Conservation (phyloP, 345 rosid species). For the Erysimum cheiranthoides region DNA sequence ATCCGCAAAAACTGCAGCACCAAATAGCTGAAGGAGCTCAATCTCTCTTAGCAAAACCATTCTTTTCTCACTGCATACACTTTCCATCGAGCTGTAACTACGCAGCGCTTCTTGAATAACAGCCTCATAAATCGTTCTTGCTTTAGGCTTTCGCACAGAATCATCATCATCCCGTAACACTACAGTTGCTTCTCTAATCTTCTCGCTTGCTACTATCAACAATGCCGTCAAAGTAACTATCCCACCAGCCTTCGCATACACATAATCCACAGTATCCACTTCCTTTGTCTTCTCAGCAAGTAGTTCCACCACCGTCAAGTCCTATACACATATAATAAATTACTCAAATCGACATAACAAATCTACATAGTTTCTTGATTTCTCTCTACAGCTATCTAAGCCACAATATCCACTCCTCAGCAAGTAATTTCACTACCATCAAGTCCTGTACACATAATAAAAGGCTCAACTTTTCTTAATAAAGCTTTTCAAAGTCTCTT, state of each 20-base stretch:
- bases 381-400: constrained; percentile 25
- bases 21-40: constrained; percentile 77
- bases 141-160: constrained; percentile 52
- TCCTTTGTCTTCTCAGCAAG: constrained; percentile 68
- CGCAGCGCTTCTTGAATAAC: constrained; percentile 62
- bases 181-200: constrained; percentile 52
- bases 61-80: constrained; percentile 50
- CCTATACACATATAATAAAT: constrained; percentile 29
- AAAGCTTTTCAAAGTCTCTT: not conserved
- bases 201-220: constrained; percentile 60
- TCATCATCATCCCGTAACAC: constrained; percentile 49
- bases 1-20: constrained; percentile 53
- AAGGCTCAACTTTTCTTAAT: not conserved
- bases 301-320: constrained; percentile 60
- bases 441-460: not conserved
- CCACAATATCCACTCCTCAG: constrained; percentile 61
- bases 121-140: constrained; percentile 62
- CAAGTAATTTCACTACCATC: constrained; percentile 50
- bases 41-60: constrained; percentile 69
- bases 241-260: constrained; percentile 56
- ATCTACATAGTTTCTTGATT: no score
- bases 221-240: constrained; percentile 62
- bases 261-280: constrained; percentile 58
- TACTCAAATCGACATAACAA: no score
- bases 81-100: constrained; percentile 44